Base-by-base conservation (phyloP, 2,329 filamentous ascomycete genomes). In the Colletotrichum agaves region DNA sequence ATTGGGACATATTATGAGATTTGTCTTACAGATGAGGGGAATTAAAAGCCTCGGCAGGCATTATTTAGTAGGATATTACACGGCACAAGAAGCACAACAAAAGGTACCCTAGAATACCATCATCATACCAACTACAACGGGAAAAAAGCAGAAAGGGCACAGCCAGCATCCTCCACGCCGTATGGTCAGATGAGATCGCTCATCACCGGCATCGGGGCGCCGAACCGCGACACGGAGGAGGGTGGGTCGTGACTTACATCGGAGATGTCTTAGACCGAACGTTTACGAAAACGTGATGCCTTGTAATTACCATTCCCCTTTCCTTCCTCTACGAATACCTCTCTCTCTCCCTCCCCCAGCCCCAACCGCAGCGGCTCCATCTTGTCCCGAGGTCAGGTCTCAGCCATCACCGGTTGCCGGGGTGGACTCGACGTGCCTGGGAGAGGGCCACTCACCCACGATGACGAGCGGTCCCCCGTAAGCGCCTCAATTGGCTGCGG, bases 1-100 rank as follows among this genome's bases (percentile, higher is more conserved):
- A 64, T 49, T 39, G 44, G 61, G 64, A 55, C 64, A 67, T 64
- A 64, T 59, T 50, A 55, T 57, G 59, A 50, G n/a, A 37, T 56
- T 31, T 41, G 53, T 64, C 64, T 58, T 47, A 52, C 55, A 21
- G 15, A 50, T 57, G 15, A 46, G 37, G 41, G 17, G 35, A 37
- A 37, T 37, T 37, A 63, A 33, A 55, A 13, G 33, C 63, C 57
- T 49, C 49, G 41, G 63, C 49, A 66, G 23, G 35, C n/a, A 15
- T 55, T 10, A 31, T 15, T 31, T 50, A 52, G 27, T 57, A 52
- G 43, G 61, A 67, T 63, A 64, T 59, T 21, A 41, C 37, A 35
- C 27, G 23, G 21, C 33, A 13, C 35, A 37, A 27, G 23, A 27
- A 27, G 35, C 49, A 19, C 10, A 52, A 21, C 23, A 37, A 33